Conservation (phyloP, 1,284 basidiomycete species). For the Ceratobasidium papillatum region DNA sequence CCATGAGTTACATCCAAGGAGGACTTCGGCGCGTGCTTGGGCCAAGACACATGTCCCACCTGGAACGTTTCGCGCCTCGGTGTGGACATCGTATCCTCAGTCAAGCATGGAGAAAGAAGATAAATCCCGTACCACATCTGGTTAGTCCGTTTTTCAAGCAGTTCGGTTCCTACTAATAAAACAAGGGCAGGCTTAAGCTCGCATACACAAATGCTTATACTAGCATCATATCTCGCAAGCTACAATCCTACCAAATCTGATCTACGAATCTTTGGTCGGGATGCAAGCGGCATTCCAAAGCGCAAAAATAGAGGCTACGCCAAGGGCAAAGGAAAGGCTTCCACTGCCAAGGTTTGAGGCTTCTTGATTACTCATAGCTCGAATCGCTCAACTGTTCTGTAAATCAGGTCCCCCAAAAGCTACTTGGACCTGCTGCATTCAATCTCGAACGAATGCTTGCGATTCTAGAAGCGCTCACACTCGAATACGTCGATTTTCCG, state of each 20-base stretch:
- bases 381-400: not conserved
- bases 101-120: not conserved
- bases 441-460: constrained; percentile 84
- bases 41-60: constrained; percentile 58
- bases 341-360: constrained; percentile 44
- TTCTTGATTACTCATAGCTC: not conserved
- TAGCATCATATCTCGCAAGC: constrained; percentile 86
- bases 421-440: constrained; percentile 83
- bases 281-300: constrained; percentile 71
- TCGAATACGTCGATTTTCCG: constrained; percentile 65
- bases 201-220: constrained; percentile 57
- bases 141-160: not conserved
- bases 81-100: constrained; percentile 34
- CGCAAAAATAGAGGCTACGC: constrained; percentile 58
- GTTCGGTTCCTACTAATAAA: not conserved
- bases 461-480: constrained; percentile 81
- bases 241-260: constrained; percentile 88
- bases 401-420: constrained; percentile 73
- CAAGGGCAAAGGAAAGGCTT: constrained; percentile 48
- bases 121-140: not conserved
- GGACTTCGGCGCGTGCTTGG: constrained; percentile 69
- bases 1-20: constrained; percentile 70
- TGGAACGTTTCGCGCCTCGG: constrained; percentile 22
- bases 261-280: constrained; percentile 76
- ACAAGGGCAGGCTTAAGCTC: not conserved